Evolutionary conservation across 805 yeast species (phyloP).

Genomic region (Ogataea methanolica): DNA sequence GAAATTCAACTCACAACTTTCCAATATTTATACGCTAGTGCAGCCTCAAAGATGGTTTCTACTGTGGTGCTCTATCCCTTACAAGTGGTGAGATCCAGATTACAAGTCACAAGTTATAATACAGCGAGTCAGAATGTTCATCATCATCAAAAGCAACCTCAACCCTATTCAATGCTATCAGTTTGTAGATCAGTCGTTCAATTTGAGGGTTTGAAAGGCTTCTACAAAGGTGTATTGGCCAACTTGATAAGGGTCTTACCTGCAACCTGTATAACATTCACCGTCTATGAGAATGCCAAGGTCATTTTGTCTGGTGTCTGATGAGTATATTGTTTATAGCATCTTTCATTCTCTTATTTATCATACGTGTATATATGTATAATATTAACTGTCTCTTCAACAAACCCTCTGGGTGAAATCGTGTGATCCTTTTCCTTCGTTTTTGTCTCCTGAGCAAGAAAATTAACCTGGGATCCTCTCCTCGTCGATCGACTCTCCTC

Average conservation of each 20-base stretch:
- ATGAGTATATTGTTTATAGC: too few species aligned
- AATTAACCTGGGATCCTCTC: too few species aligned
- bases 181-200: conserved; percentile 38
- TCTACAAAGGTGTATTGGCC: conserved; percentile 80
- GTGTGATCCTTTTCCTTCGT: too few species aligned
- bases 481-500: too few species aligned
- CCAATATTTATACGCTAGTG: conserved; percentile 64
- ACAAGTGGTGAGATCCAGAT: conserved; percentile 73
- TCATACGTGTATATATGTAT: too few species aligned
- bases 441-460: too few species aligned
- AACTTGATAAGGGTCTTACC: conserved; percentile 83
- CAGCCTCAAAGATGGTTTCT: conserved; percentile 63
- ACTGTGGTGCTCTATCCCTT: conserved; percentile 73
- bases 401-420: too few species aligned
- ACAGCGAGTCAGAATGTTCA: neutral
- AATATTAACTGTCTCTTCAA: too few species aligned
- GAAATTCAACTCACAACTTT: conserved; percentile 34
- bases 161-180: conserved; percentile 18
- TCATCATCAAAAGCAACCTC: conserved; percentile 1
- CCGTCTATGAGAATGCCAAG: conserved; percentile 68
- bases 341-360: too few species aligned
- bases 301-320: conserved; percentile 12
- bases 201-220: conserved; percentile 58
- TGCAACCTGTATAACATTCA: conserved; percentile 86
- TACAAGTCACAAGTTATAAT: conserved; percentile 48